Base-by-base conservation (phyloP, 805 yeast genomes). In the Zygotorulaspora chibaensis region DNA sequence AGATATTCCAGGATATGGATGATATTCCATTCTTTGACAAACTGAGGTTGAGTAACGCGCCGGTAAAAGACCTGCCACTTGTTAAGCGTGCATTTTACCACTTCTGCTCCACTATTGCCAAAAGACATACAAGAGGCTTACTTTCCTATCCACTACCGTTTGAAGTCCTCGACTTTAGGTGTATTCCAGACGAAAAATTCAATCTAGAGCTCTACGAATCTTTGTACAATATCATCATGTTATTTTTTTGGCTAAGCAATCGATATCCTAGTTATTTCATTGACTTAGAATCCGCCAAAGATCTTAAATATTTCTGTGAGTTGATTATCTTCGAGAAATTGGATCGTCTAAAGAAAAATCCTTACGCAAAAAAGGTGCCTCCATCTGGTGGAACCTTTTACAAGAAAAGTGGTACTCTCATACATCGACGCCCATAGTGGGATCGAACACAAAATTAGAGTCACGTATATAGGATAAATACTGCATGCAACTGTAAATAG, bases 171-270 rank as follows among this genome's bases (percentile, higher is more conserved):
- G 57, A 63, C 34, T 57, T 54, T 34, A 47, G 50, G 38, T 56
- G 49, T 40, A 62, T 64, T 30, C 37, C 48, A 11, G 55, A 53
- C 26, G 65, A 60, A 25, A 50, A 47, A n/a, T 42, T 47, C 23
- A 45, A 52, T 9, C 46, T 71, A 15, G 66, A 60, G 8, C 55
- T 56, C 9, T 59, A 68, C 46, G 97, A 89, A 60, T 73, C 75
- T 4, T 68, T 84, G 47, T 95, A 89, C 66, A 79, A 80, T 52
- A 68, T 78, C 37, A 73, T 87, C 13, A 74, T 81, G 54, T 66
- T 86, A 6, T 91, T 79, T 59, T 69, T 87, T 59, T 91, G 99
- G 99, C 71, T 91, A 50, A 75, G 86, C 44, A 90, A 87, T 62
- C 71, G 97, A 57, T 91, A 84, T 71, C 96, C 97, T 1, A 80